Evolutionary conservation across 768 basidiomycete genomes (phyloP).

Genomic region (Pulveroboletus frians): DNA sequence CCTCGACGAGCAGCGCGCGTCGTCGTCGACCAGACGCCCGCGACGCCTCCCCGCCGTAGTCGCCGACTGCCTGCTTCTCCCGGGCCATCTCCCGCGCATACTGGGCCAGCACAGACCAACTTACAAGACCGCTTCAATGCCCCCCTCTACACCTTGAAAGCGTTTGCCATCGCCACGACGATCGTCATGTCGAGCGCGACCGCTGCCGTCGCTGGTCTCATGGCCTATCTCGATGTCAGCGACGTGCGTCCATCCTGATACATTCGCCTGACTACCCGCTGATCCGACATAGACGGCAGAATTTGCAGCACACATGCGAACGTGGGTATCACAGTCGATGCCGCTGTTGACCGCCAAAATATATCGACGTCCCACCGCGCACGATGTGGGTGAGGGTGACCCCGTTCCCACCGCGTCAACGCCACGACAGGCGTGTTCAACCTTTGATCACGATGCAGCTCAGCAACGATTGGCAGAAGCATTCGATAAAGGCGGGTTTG

Average conservation of each 20-base stretch:
- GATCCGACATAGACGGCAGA: slow-evolving; percentile 43
- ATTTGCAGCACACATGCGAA: slow-evolving; percentile 56
- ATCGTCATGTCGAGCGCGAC: slow-evolving; percentile 48
- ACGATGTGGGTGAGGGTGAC: slow-evolving; percentile 11
- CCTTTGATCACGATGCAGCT: slow-evolving; percentile 35
- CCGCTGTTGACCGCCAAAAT: slow-evolving; percentile 49
- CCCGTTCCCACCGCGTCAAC: not conserved
- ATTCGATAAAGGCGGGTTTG: slow-evolving; percentile 55
- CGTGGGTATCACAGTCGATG: slow-evolving; percentile 40
- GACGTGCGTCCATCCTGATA: slow-evolving; percentile 35
- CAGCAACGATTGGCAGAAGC: slow-evolving; percentile 50
- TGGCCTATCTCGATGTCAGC: slow-evolving; percentile 47
- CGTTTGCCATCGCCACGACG: slow-evolving; percentile 60
- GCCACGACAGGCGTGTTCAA: not conserved
- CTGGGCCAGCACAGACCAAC: too few species aligned
- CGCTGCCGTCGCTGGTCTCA: slow-evolving; percentile 43
- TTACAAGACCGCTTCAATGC: slow-evolving; percentile 41
- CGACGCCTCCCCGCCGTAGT: not conserved
- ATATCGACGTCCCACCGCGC: slow-evolving; percentile 38
- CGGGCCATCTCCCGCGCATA: not conserved
- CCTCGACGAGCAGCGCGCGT: not conserved
- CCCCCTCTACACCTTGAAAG: slow-evolving; percentile 53
- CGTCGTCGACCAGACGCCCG: not conserved
- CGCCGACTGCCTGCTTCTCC: not conserved
- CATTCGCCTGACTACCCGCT: not conserved